Evolutionary conservation across 2,329 filamentous ascomycete species (phyloP), one percentile per base, ranked within the genome.

Genomic region (Rutstroemia sydowiana): DNA sequence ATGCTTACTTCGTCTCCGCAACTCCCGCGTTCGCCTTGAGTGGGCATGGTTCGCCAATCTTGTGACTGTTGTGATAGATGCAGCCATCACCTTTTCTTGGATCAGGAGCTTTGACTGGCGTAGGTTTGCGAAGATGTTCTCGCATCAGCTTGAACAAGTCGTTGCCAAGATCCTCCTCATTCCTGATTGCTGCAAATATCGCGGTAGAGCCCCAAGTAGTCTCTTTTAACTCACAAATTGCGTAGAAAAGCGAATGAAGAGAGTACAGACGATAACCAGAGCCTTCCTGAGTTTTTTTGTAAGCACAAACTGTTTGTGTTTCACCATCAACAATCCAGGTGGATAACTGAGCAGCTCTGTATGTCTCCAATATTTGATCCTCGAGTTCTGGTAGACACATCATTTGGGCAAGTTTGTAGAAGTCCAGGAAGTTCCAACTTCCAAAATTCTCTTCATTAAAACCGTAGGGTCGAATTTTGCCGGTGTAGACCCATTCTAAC

Each of bases 401-500:
- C 14, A 43, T 54, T 23, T 52, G 36, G 1, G 43, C 43, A 20
- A 52, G 39, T 8, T 1, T 3, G 31, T 51, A 54, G 1, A 54
- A 26, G 1, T 10, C 1, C 8, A 39, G 14, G 3, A 21, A 10
- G 1, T 10, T 4, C 52, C 31, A 39, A 2, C 7, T 39, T 5
- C 5, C 2, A 5, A 2, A 3, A 5, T 5, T 21, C 11, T 9
- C 13, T 31, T 13, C 10, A 26, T 36, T 8, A 42, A 5, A 4
- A 7, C 5, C 20, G 2, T 41, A 3, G 1, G 10, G 7, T 10
- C 23, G 39, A 2, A 47, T 7, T 16, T 13, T 34, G 14, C 36
- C 37, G n/a, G 28, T 16, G 28, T 56, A 56, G 5, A 59, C 41
- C 53, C 56, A 58, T 6, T 26, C 44, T 5, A 52, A 26, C 1